Percentiles rank a stretch among this genome's conserved stretches.
Conservation (phyloP, 805 yeast species). For the Yarrowia alimentaria region DNA sequence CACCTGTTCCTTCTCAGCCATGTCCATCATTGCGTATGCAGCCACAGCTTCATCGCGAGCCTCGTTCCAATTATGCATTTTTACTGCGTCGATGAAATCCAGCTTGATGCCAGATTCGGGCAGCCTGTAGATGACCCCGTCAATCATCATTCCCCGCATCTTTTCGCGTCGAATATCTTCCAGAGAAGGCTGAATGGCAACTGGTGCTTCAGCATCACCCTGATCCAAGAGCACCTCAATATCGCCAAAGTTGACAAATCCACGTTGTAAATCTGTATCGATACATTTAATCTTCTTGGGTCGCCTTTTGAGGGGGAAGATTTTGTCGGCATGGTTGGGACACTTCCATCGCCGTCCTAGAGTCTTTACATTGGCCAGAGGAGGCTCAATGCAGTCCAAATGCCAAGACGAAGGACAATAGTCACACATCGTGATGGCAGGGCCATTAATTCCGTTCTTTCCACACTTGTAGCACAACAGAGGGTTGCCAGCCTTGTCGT, state of each 20-base stretch:
- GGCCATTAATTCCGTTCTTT: slow-evolving; percentile 58
- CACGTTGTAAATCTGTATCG: slow-evolving; percentile 56
- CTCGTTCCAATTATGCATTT: slow-evolving; percentile 39
- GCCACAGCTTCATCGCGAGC: slow-evolving; percentile 36
- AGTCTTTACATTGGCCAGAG: slow-evolving; percentile 68
- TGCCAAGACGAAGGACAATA: slow-evolving; percentile 85
- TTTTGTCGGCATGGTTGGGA: slow-evolving; percentile 70
- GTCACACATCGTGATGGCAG: slow-evolving; percentile 70
- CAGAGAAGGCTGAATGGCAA: slow-evolving; percentile 3
- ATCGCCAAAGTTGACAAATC: slow-evolving; percentile 54
- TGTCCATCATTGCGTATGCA: slow-evolving; percentile 21
- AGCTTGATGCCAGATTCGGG: slow-evolving; percentile 67
- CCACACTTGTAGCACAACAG: slow-evolving; percentile 76
- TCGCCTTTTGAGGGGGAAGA: slow-evolving; percentile 33
- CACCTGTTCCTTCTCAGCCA: slow-evolving; percentile 7
- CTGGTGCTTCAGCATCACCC: slow-evolving; percentile 42
- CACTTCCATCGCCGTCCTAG: slow-evolving; percentile 85
- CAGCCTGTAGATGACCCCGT: slow-evolving; percentile 56
- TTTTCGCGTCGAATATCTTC: slow-evolving; percentile 15
- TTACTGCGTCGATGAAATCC: slow-evolving; percentile 61
- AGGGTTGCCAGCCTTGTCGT: slow-evolving; percentile 67
- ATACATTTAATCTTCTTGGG: slow-evolving; percentile 52
- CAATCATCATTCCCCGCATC: slow-evolving; percentile 32
- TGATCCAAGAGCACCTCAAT: slow-evolving; percentile 49
- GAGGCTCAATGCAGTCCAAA: slow-evolving; percentile 78